Evolutionary conservation across 345 rosid species (phyloP).

Genomic region (Rhodomyrtus tomentosa): DNA sequence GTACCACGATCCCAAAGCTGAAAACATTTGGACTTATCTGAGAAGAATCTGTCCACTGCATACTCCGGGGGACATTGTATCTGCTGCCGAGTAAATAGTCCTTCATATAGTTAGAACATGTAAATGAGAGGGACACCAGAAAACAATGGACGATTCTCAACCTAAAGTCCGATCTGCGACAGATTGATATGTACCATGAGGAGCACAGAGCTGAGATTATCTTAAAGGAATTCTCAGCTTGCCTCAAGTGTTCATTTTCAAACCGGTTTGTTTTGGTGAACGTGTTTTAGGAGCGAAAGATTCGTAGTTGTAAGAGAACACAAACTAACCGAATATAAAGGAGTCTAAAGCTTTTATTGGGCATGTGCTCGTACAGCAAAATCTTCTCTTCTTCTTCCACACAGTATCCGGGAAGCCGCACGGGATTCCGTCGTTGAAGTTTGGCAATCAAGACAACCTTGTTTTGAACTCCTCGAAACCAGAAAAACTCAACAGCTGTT

Average conservation of each 20-base stretch:
- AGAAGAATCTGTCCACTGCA: constrained; percentile 50
- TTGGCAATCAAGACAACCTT: constrained; percentile 53
- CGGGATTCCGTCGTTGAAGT: constrained; percentile 66
- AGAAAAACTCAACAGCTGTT: constrained; percentile 40
- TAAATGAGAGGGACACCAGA: not conserved
- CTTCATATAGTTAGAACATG: not conserved
- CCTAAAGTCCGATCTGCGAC: constrained; percentile 27
- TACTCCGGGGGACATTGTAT: constrained; percentile 32
- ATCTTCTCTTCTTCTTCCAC: constrained; percentile 47
- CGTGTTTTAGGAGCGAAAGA: not conserved
- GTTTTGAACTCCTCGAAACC: constrained; percentile 51
- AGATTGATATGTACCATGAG: not conserved
- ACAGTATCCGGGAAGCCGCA: constrained; percentile 51
- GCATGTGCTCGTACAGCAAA: constrained; percentile 53
- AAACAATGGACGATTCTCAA: constrained; percentile 36
- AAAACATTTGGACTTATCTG: constrained; percentile 52
- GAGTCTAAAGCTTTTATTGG: constrained; percentile 57
- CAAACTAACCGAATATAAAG: constrained; percentile 39
- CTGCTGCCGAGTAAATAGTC: constrained; percentile 21
- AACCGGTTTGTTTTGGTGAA: not conserved
- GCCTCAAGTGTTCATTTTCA: not conserved
- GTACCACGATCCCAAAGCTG: constrained; percentile 48
- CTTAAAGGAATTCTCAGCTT: not conserved
- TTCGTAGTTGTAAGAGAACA: not conserved
- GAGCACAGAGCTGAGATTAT: not conserved